Evolutionary conservation across 1,284 basidiomycete species (phyloP), one percentile per base, ranked within the genome.

Genomic region (Malassezia pachydermatis): DNA sequence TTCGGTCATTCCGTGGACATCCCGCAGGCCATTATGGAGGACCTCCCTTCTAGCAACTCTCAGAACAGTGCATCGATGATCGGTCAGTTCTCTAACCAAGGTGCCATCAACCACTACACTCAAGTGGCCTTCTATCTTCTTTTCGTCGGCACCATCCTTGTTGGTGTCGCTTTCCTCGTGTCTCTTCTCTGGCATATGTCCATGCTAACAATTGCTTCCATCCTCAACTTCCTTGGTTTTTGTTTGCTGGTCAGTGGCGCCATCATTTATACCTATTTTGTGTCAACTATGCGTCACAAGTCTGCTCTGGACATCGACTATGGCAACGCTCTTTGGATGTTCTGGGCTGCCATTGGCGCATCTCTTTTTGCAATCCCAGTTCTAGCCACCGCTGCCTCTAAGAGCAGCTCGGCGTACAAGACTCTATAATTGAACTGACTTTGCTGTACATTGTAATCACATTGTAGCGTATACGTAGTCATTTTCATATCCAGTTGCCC

Each of bases 241-340:
- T 55, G 57, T 2, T 24, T 49, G 0, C 45, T 70, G 30, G 62
- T 58, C 36, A 54, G 62, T 4, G 67, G 60, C 24, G 64, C 66
- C 3, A 59, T 60, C 2, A 53, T 70, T 22, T 51, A 59, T 42
- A 70, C 67, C 5, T 67, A 67, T 20, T 60, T 69, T 32, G 48
- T 64, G 36, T 43, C 47, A 42, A 58, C 60, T 46, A 51, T 62
- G 6, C 47, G 44, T 25, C 30, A 56, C 36, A 35, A 51, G 13
- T 38, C 35, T 19, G 13, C 48, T 42, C 38, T 53, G 28, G 60
- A 58, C 8, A 23, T 63, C 20, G 24, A 36, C 5, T 67, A 64
- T 46, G 63, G 63, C 14, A 62, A 69, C 39, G 60, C 64, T 5
- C 56, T 70, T 27, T 70, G 67, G 67, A 51, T 70, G 37, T 57